Conservation (phyloP, 352 stramenopile genomes). For the Peronospora destructor region DNA sequence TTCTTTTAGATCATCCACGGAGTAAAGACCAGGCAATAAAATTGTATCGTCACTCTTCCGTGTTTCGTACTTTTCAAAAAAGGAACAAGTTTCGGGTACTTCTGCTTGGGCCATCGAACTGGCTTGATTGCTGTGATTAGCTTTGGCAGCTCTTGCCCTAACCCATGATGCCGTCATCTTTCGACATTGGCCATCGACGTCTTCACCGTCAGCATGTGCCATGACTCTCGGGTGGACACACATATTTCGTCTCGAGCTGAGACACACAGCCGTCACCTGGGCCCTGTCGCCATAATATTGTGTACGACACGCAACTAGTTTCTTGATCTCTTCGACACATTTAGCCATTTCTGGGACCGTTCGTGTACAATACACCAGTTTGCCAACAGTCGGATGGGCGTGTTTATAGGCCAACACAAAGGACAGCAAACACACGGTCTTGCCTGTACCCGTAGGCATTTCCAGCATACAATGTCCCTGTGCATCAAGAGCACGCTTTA, state of each 20-base stretch:
- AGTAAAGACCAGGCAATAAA: slow-evolving; percentile 91
- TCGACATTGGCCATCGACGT: slow-evolving; percentile 94
- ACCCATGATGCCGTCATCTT: slow-evolving; percentile 98
- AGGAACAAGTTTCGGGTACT: slow-evolving; percentile 74
- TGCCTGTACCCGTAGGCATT: slow-evolving; percentile 98
- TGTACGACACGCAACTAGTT: slow-evolving; percentile 82
- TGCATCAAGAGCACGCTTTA: slow-evolving; percentile 96
- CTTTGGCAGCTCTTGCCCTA: slow-evolving; percentile 55
- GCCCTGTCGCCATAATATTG: slow-evolving; percentile 54
- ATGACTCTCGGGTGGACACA: slow-evolving; percentile 96
- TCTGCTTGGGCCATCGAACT: slow-evolving; percentile 2
- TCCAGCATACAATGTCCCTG: slow-evolving; percentile 96
- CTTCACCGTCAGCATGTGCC: slow-evolving; percentile 92
- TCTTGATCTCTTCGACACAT: slow-evolving; percentile 96
- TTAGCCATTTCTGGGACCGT: slow-evolving; percentile 99
- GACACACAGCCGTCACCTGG: slow-evolving; percentile 81
- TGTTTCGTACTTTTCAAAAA: slow-evolving; percentile 88
- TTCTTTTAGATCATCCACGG: slow-evolving; percentile 93
- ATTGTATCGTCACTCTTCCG: slow-evolving; percentile 89
- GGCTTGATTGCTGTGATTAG: slow-evolving; percentile 12
- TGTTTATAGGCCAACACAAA: slow-evolving; percentile 94
- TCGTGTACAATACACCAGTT: slow-evolving; percentile 99
- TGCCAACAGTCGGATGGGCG: slow-evolving; percentile 91
- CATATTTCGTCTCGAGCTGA: slow-evolving; percentile 95
- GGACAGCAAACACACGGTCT: slow-evolving; percentile 96